These are phyloP conservation scores for Nicotiana tabacum DNA, from an alignment of 257 asterid genomes.

Conservation along the genomic window DNA sequence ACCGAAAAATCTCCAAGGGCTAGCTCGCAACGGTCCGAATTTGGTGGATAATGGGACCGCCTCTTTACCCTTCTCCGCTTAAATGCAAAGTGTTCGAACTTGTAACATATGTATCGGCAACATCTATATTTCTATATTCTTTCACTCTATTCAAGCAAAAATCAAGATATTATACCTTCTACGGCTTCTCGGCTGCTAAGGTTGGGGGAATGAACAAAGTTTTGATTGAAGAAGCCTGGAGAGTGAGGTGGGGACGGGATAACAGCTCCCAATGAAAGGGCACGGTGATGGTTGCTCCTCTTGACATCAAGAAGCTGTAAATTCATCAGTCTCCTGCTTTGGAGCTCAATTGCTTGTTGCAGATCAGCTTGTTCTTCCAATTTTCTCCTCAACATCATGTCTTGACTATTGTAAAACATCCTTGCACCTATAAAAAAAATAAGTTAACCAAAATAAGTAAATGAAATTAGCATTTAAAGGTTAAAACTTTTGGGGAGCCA, in stretches of 20 bases:
- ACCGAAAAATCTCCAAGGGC: not conserved
- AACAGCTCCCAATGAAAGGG: constrained; percentile 45
- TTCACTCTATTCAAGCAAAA: not conserved
- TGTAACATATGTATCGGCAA: not conserved
- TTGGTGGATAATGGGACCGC: too few relatives aligned
- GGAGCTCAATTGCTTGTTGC: constrained; percentile 63
- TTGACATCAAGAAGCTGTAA: constrained; percentile 66
- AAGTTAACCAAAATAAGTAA: not conserved
- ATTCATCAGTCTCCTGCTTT: constrained; percentile 49
- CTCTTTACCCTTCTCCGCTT: too few relatives aligned
- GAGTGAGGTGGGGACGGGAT: constrained; percentile 42
- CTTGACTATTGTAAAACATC: constrained; percentile 47
- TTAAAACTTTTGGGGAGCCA: not conserved
- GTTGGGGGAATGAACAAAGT: constrained; percentile 13
- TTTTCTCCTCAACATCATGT: constrained; percentile 60
- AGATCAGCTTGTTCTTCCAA: constrained; percentile 63
- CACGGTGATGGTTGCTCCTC: constrained; percentile 49
- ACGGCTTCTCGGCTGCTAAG: constrained; percentile 33
- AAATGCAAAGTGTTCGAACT: not conserved
- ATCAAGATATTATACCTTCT: constrained; percentile 29
- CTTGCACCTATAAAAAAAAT: constrained; percentile 30
- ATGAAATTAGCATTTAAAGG: not conserved
- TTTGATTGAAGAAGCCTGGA: constrained; percentile 39
- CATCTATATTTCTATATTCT: not conserved
- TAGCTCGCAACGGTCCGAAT: too few relatives aligned